Evolutionary conservation across 1,139 yeast genomes (phyloP).

Genomic region (Protomyces arabidopsidicola): DNA sequence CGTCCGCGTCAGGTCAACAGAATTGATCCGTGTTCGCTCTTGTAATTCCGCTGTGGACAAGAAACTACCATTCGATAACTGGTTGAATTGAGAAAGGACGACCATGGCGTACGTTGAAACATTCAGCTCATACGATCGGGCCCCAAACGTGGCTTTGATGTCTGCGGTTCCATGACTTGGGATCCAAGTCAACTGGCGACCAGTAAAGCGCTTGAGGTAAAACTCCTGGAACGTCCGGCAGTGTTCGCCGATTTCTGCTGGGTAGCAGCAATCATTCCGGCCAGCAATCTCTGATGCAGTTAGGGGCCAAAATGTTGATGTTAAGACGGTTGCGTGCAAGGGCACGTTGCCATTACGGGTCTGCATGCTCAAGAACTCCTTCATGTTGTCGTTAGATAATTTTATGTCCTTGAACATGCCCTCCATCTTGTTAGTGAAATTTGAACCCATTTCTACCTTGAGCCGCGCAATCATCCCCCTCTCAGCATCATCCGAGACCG

Average conservation of each 20-base stretch:
- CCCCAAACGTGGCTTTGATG: constrained; percentile 54
- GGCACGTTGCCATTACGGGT: not conserved
- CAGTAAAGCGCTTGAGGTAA: constrained; percentile 62
- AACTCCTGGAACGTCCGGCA: constrained; percentile 46
- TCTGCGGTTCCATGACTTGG: constrained; percentile 61
- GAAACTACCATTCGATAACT: constrained; percentile 49
- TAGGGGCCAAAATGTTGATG: constrained; percentile 60
- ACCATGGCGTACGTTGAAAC: constrained; percentile 78
- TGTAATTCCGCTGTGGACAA: constrained; percentile 60
- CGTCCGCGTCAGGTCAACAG: constrained; percentile 66
- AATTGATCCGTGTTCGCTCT: constrained; percentile 67
- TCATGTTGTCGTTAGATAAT: constrained; percentile 57
- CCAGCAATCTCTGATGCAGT: constrained; percentile 44
- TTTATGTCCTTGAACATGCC: constrained; percentile 84
- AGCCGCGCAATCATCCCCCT: constrained; percentile 63
- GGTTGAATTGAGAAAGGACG: constrained; percentile 67
- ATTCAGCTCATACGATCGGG: constrained; percentile 69
- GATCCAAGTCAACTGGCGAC: constrained; percentile 76
- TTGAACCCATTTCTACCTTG: constrained; percentile 72
- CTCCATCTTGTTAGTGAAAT: constrained; percentile 73
- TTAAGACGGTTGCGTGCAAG: constrained; percentile 43
- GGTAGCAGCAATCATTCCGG: constrained; percentile 48
- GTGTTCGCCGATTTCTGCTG: constrained; percentile 47
- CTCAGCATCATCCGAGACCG: constrained; percentile 60
- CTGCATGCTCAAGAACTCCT: constrained; percentile 46